Evolutionary conservation across 2,329 filamentous ascomycete genomes (phyloP).

Genomic region (Penicillium sp.): DNA sequence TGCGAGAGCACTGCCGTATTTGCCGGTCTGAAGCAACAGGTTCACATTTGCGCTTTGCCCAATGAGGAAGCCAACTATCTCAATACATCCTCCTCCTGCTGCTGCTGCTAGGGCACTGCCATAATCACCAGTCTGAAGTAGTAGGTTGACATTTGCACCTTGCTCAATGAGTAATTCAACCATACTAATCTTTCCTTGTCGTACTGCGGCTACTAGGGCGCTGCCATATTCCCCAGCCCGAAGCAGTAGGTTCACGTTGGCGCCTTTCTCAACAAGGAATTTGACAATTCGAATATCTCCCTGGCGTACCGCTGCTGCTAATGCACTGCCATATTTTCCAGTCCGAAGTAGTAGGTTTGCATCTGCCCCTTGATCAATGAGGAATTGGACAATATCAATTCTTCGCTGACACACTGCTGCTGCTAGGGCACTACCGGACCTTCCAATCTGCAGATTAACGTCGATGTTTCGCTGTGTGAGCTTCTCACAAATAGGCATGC

Average conservation of each 20-base stretch:
- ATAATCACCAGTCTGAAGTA: not conserved
- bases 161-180: not conserved
- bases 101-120: constrained; percentile 1
- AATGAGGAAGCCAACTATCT: no score
- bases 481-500: not conserved
- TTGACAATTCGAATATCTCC: not conserved
- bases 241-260: constrained; percentile 6
- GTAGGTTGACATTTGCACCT: not conserved
- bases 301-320: no score
- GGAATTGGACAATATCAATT: not conserved
- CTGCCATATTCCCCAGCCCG: not conserved
- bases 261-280: constrained; percentile 9
- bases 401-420: not conserved
- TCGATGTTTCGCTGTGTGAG: not conserved
- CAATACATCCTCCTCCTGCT: no score
- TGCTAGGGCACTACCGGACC: not conserved
- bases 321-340: no score
- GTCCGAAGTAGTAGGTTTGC: not conserved
- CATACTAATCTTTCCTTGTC: no score
- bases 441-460: not conserved
- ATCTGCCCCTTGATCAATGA: not conserved
- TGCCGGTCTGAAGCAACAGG: not conserved
- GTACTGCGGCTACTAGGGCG: not conserved
- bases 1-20: not conserved
- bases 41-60: not conserved